phyloP scores from a whole-genome alignment of 305 asterid species.

The Rubia tinctorum region DNA sequence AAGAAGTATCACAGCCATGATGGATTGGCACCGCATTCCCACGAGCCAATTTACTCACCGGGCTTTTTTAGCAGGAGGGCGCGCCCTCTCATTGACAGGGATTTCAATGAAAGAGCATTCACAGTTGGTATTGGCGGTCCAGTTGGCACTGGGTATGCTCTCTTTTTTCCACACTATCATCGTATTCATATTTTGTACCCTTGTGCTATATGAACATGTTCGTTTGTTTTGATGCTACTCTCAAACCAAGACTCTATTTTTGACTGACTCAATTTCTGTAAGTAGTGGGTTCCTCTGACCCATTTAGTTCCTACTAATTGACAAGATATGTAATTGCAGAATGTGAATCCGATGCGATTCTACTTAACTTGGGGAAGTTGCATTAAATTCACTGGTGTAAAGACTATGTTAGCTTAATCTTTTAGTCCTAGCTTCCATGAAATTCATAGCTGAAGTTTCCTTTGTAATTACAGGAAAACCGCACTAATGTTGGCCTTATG shows the following conservation, averaged over 20 bases:
- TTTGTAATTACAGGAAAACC: constrained; percentile 60
- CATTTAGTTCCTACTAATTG: not conserved
- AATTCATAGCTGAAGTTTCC: constrained; percentile 10
- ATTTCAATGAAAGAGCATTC: constrained; percentile 81
- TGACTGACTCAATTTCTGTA: not conserved
- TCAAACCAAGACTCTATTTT: not conserved
- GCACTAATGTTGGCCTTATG: constrained; percentile 92
- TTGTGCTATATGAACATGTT: not conserved
- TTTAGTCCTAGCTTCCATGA: constrained; percentile 1
- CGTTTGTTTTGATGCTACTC: not conserved
- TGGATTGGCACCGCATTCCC: constrained; percentile 90
- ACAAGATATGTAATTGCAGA: not conserved
- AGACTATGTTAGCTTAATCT: not conserved
- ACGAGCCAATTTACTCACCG: constrained; percentile 83
- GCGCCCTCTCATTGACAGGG: constrained; percentile 56
- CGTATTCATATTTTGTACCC: not conserved
- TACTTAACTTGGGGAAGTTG: not conserved
- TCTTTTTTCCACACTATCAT: not conserved
- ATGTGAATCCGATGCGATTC: not conserved
- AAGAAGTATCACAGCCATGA: constrained; percentile 92
- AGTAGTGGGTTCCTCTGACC: not conserved
- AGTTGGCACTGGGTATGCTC: constrained; percentile 84
- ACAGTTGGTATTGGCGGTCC: constrained; percentile 98
- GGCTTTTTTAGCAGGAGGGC: constrained; percentile 90
- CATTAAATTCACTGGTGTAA: not conserved